A percentile compares a stretch with the other conserved stretches of the same genome.
These are phyloP conservation scores for Rhinocladiella similis DNA, from an alignment of 2,329 filamentous ascomycete species.

Conservation along the genomic window DNA sequence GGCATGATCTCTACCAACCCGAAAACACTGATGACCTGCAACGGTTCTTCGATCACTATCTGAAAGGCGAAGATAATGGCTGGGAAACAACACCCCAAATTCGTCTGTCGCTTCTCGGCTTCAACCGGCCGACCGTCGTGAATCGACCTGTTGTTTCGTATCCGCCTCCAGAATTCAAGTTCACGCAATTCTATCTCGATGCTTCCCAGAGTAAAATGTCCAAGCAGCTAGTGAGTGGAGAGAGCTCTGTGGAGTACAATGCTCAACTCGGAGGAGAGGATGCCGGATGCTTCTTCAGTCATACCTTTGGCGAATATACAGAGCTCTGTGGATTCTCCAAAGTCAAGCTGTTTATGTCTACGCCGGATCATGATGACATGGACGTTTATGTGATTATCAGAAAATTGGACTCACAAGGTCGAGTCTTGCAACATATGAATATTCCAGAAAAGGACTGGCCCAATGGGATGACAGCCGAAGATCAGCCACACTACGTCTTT, in stretches of 20 bases:
- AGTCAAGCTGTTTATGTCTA: conserved; percentile 48
- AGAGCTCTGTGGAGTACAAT: too few relatives aligned
- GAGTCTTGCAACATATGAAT: conserved; percentile 43
- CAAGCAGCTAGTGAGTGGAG: background rate
- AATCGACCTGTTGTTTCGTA: too few relatives aligned
- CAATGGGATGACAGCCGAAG: conserved; percentile 32
- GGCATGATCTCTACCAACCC: conserved; percentile 45
- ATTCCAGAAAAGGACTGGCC: conserved; percentile 41
- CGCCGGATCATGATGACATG: conserved; percentile 44
- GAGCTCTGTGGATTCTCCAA: conserved; percentile 48
- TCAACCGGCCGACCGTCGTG: conserved; percentile 28
- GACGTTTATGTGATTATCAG: conserved; percentile 45
- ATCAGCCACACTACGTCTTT: conserved; percentile 42
- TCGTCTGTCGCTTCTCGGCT: conserved; percentile 30
- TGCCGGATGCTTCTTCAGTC: conserved; percentile 11
- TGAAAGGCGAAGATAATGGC: conserved; percentile 45
- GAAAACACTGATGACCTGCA: conserved; percentile 40
- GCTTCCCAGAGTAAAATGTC: too few relatives aligned
- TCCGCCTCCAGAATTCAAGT: too few relatives aligned
- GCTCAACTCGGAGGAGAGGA: conserved; percentile 14
- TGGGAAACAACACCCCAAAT: conserved; percentile 49
- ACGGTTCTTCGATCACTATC: conserved; percentile 48
- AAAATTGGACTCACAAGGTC: conserved; percentile 46
- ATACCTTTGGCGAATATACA: conserved; percentile 40
- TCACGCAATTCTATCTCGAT: too few relatives aligned